Evolutionary conservation across 1,139 yeast species (phyloP).

Genomic region (Lodderomyces pseudojiufengensis): DNA sequence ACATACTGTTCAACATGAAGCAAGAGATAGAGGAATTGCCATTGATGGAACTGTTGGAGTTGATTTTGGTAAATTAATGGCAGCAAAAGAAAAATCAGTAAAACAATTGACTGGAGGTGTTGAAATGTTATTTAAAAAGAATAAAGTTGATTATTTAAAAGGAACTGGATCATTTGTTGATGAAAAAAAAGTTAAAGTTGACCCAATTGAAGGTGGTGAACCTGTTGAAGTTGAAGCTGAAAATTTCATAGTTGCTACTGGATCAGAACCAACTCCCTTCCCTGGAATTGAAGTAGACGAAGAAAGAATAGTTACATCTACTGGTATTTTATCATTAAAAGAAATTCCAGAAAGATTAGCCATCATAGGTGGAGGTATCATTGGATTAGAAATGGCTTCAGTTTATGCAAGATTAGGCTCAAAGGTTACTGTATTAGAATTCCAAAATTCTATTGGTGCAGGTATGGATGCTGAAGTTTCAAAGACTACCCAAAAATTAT

Average conservation of each 20-base stretch:
- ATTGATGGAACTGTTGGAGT: conserved; percentile 67
- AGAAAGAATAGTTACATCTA: conserved; percentile 93
- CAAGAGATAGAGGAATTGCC: conserved; percentile 86
- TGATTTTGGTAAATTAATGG: conserved; percentile 78
- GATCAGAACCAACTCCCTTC: conserved; percentile 98
- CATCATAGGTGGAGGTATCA: conserved; percentile 98
- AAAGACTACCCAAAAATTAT: conserved; percentile 80
- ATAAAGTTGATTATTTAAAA: conserved; percentile 91
- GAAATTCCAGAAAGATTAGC: conserved; percentile 91
- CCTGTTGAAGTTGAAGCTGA: conserved; percentile 64
- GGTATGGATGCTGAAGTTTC: conserved; percentile 98
- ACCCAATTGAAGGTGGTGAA: conserved; percentile 84
- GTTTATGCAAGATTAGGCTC: conserved; percentile 95
- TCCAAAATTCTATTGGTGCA: conserved; percentile 82
- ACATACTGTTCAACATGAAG: conserved; percentile 85
- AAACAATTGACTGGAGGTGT: conserved; percentile 88
- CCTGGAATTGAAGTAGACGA: conserved; percentile 97
- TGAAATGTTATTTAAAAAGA: conserved; percentile 91
- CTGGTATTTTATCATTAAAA: conserved; percentile 82
- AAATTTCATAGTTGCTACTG: conserved; percentile 93
- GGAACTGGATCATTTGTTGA: conserved; percentile 87
- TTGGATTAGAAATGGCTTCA: conserved; percentile 99
- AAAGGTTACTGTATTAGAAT: conserved; percentile 93
- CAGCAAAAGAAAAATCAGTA: conserved; percentile 90
- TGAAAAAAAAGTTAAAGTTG: conserved; percentile 74